A percentile compares a stretch with the other conserved stretches of the same genome.
phyloP scores from a whole-genome alignment of 441 rosid species.

The Pelargonium australe region DNA sequence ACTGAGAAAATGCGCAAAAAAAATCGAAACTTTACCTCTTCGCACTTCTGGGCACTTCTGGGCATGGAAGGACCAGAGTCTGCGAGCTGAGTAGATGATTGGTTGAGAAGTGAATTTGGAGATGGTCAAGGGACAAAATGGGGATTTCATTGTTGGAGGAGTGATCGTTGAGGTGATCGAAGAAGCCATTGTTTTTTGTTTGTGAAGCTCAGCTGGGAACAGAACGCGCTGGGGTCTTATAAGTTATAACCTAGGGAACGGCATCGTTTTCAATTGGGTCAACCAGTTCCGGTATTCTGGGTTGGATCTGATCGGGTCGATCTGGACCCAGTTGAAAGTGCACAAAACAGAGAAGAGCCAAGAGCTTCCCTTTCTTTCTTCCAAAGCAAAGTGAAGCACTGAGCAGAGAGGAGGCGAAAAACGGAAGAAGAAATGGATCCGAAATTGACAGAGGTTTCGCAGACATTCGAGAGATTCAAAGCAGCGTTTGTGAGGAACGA shows the following conservation, averaged over 20 bases:
- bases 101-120: constrained; percentile 29
- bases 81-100: constrained; percentile 36
- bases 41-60: constrained; percentile 64
- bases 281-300: background rate
- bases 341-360: background rate
- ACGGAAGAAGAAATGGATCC: constrained; percentile 55
- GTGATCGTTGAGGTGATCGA: constrained; percentile 29
- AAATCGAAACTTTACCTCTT: constrained; percentile 49
- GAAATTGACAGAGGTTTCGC: constrained; percentile 64
- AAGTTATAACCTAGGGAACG: too few species aligned
- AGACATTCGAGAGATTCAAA: constrained; percentile 74
- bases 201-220: too few species aligned
- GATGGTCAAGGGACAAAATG: constrained; percentile 29
- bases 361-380: constrained; percentile 4
- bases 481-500: constrained; percentile 70
- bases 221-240: too few species aligned
- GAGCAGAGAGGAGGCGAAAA: background rate
- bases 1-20: background rate
- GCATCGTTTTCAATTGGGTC: background rate
- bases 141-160: constrained; percentile 26
- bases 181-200: constrained; percentile 36
- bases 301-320: too few species aligned
- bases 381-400: constrained; percentile 13
- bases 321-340: background rate
- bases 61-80: constrained; percentile 55